These are phyloP conservation scores for Neurospora sp. DNA, from an alignment of 495 filamentous ascomycete genomes.

Conservation along the genomic window DNA sequence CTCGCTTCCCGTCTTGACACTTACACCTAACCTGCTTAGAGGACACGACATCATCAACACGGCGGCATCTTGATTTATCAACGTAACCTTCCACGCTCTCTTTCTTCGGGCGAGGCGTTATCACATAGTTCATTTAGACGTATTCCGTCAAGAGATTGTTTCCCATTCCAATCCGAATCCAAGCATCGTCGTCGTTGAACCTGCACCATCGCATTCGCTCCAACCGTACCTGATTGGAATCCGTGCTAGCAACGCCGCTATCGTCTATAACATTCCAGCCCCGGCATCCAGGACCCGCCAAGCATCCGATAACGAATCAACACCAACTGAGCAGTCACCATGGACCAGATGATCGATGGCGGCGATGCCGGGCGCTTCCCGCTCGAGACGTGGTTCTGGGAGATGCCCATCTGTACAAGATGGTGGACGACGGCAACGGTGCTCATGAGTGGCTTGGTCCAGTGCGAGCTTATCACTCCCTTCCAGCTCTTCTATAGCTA, in stretches of 20 bases:
- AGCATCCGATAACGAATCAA: background rate
- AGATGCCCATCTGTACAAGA: slow-evolving; percentile 91
- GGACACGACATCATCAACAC: background rate
- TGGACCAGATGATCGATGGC: slow-evolving; percentile 53
- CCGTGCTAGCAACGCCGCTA: background rate
- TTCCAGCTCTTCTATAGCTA: slow-evolving; percentile 98
- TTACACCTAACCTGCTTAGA: background rate
- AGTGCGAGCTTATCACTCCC: slow-evolving; percentile 81
- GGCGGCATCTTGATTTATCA: background rate
- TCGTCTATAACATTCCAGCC: background rate
- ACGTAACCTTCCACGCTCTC: background rate
- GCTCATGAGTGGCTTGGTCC: slow-evolving; percentile 77
- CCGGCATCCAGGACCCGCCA: background rate
- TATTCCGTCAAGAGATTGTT: background rate
- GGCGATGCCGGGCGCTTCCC: slow-evolving; percentile 64
- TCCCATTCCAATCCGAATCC: background rate
- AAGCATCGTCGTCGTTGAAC: background rate
- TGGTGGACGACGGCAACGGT: slow-evolving; percentile 95
- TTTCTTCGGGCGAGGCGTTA: background rate
- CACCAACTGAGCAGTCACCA: slow-evolving; percentile 18
- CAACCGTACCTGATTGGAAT: background rate
- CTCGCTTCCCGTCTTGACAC: background rate
- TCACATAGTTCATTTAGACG: background rate
- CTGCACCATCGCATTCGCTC: background rate
- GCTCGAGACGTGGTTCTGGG: slow-evolving; percentile 93